Percentiles rank a stretch among this genome's conserved stretches.
phyloP scores from a whole-genome alignment of 2,329 filamentous ascomycete species.

The Scleromitrula shiraiana region DNA sequence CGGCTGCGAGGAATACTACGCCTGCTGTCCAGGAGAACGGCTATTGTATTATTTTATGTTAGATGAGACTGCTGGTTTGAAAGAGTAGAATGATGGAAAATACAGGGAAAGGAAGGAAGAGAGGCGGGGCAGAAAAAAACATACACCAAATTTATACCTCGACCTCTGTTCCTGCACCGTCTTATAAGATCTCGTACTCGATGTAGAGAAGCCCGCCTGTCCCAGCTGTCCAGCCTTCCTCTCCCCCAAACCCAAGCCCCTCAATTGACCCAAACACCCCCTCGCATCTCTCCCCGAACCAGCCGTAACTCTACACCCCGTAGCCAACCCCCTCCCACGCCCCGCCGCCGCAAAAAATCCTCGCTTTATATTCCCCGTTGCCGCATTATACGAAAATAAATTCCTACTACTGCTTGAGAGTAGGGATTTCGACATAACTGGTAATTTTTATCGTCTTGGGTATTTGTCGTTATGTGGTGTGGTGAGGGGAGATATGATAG shows the following conservation, averaged over 20 bases:
- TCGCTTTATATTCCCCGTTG: no score
- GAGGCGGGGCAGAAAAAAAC: constrained; percentile 1
- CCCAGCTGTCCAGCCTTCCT: neutral
- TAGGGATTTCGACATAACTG: no score
- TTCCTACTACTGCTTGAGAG: no score
- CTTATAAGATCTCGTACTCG: constrained; percentile 20
- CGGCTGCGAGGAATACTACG: constrained; percentile 73
- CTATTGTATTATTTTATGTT: constrained; percentile 35
- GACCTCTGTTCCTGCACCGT: constrained; percentile 28
- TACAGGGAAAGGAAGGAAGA: neutral
- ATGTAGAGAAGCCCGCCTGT: constrained; percentile 12
- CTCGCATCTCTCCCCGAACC: neutral
- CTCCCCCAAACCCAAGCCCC: neutral
- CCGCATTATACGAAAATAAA: no score
- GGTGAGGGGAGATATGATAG: no score
- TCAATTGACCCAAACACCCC: no score
- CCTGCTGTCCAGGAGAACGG: constrained; percentile 94
- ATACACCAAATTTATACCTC: constrained; percentile 27
- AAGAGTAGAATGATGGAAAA: neutral
- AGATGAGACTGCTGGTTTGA: neutral
- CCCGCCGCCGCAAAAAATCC: no score
- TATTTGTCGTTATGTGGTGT: no score
- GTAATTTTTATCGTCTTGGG: no score
- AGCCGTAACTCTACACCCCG: no score
- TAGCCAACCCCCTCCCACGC: no score